phyloP scores from a whole-genome alignment of 164 flowering plant genomes.

The Tetracentron sinense region DNA sequence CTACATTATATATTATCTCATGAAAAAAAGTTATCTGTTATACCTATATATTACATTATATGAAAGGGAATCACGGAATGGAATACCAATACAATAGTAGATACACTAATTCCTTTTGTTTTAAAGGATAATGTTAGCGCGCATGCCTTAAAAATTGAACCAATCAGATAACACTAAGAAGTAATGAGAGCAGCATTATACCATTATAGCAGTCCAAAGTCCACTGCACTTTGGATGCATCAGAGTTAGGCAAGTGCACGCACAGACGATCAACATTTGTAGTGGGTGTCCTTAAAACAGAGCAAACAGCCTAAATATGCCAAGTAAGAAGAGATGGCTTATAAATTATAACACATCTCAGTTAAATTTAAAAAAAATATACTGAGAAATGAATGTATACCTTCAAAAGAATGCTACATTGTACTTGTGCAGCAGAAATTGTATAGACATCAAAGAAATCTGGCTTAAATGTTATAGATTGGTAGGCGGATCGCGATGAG shows the following conservation, averaged over 20 bases:
- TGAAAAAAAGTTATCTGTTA: not conserved
- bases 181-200: slow-evolving; percentile 14
- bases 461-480: slow-evolving; percentile 56
- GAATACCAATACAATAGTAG: too few relatives aligned
- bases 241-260: slow-evolving; percentile 54
- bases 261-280: slow-evolving; percentile 59
- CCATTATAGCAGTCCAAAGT: slow-evolving; percentile 68
- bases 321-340: slow-evolving; percentile 4
- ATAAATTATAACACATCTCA: not conserved
- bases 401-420: slow-evolving; percentile 91
- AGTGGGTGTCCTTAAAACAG: slow-evolving; percentile 86
- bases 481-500: slow-evolving; percentile 86
- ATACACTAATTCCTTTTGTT: too few relatives aligned
- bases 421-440: slow-evolving; percentile 51
- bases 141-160: too few relatives aligned
- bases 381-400: slow-evolving; percentile 23
- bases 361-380: not conserved
- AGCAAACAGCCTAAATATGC: slow-evolving; percentile 65
- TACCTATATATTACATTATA: not conserved
- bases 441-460: slow-evolving; percentile 68
- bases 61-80: too few relatives aligned
- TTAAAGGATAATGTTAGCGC: too few relatives aligned
- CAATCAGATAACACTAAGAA: not conserved
- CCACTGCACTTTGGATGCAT: slow-evolving; percentile 84
- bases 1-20: not conserved